A percentile compares a stretch with the other conserved stretches of the same genome.
Evolutionary conservation across 2,329 filamentous ascomycete species (phyloP).

Genomic region (Xylariomycetidae sp.): DNA sequence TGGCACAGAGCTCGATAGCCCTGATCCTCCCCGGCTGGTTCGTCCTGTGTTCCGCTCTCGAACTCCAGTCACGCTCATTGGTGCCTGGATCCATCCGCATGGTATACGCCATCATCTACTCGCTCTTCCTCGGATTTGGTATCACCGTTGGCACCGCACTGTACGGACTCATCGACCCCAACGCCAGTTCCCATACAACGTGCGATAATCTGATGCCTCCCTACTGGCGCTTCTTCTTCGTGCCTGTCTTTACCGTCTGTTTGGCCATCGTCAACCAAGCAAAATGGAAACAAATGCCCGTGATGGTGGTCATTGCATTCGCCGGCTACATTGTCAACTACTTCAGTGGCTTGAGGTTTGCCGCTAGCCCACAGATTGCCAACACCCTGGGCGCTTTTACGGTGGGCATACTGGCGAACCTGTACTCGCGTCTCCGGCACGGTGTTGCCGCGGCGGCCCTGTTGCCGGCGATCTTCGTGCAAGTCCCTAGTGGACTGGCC

Average conservation of each 20-base stretch:
- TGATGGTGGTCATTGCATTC: conserved; percentile 70
- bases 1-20: conserved; percentile 68
- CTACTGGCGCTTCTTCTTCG: conserved; percentile 60
- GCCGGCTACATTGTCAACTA: conserved; percentile 72
- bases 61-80: conserved; percentile 63
- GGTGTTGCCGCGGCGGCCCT: conserved; percentile 44
- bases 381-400: conserved; percentile 71
- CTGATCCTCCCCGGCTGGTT: conserved; percentile 65
- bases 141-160: conserved; percentile 47
- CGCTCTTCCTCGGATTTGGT: conserved; percentile 65
- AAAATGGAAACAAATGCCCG: conserved; percentile 72
- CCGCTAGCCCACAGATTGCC: conserved; percentile 65
- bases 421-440: conserved; percentile 59
- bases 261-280: conserved; percentile 74
- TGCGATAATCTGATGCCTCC: conserved; percentile 25
- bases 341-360: conserved; percentile 61
- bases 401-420: conserved; percentile 70
- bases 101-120: conserved; percentile 70
- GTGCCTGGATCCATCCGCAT: conserved; percentile 67
- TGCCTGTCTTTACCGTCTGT: conserved; percentile 66
- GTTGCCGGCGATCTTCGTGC: conserved; percentile 42
- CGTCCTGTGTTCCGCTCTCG: conserved; percentile 40
- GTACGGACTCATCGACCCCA: conserved; percentile 38
- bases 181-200: conserved; percentile 29
- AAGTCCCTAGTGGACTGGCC: conserved; percentile 42